Evolutionary conservation across 108 stramenopile genomes (phyloP), one percentile per base, ranked within the genome.

Genomic region (Skeletonema marinoi): DNA sequence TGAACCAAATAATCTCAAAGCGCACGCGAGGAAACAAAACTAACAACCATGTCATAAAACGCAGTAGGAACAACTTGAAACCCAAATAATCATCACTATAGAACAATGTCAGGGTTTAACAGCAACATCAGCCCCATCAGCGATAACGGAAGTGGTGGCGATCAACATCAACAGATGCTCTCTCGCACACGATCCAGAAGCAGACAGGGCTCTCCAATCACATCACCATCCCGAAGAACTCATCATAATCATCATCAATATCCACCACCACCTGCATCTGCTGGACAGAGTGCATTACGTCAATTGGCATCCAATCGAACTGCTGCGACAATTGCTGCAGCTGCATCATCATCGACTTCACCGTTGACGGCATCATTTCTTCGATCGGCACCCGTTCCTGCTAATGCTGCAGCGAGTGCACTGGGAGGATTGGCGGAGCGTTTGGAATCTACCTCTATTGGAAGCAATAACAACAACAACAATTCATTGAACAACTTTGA

Each of bases 271-370:
- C 46, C 48, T 9, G 10, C 68, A 6, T 41, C 41, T 0, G 70
- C 38, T 31, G 70, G 70, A 0, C 74, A 74, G 16, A 59, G 36
- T 44, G 74, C 74, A 60, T 48, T 75, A 65, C 56, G 74, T 9
- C 64, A 75, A 67, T 48, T 67, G 4, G 32, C 63, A 4, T 31
- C 21, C 35, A 51, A 75, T 58, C 50, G 65, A 33, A 11, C 35
- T 2, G 42, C 59, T 42, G 74, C 66, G 6, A 32, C 66, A 0
- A 16, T 66, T n/a, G 58, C 60, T 12, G 16, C 29, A 14, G 21
- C 41, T 2, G 11, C 13, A n/a, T 12, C 14, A 42, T 42, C 44
- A 44, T 44, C 62, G 71, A 11, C 32, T 7, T 61, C 62, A 46
- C 35, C 72, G 25, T 46, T 60, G 16, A 16, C 46, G 32, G 8